Conservation (phyloP, 257 asterid species). For the Nicotiana sylvestris region DNA sequence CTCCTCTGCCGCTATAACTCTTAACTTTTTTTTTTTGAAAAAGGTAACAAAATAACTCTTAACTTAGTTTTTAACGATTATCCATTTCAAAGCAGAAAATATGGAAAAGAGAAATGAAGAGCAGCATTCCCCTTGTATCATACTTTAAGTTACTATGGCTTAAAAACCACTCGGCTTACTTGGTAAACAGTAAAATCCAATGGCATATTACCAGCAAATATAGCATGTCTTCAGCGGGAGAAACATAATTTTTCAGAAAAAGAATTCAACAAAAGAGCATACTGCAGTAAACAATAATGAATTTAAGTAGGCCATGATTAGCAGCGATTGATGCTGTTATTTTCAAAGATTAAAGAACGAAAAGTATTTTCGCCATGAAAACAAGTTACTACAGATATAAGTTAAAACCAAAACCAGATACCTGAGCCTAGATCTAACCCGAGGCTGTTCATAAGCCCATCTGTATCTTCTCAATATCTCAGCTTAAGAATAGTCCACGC, state of each 20-base stretch:
- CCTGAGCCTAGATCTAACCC: conserved; percentile 97
- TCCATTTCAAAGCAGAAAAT: not conserved
- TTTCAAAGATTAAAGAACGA: not conserved
- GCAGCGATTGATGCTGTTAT: not conserved
- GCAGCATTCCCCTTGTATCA: not conserved
- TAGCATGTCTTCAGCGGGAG: not conserved
- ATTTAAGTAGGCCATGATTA: not conserved
- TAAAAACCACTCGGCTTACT: not conserved
- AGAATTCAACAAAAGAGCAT: not conserved
- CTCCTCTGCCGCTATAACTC: not conserved
- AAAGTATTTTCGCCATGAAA: not conserved
- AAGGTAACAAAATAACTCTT: no score
- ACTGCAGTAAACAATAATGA: not conserved
- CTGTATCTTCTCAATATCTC: conserved; percentile 84
- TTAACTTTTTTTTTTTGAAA: not conserved
- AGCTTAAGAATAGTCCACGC: conserved; percentile 75
- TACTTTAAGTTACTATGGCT: not conserved
- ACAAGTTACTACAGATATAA: not conserved
- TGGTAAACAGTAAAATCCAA: not conserved
- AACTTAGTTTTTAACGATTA: not conserved
- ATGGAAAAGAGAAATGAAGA: not conserved
- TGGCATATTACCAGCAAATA: not conserved
- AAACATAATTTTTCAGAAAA: not conserved
- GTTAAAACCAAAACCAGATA: conserved; percentile 17
- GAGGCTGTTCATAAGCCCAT: conserved; percentile 92